Base-by-base conservation (phyloP, 2,329 filamentous ascomycete genomes). In the Fusarium praegraminearum region DNA sequence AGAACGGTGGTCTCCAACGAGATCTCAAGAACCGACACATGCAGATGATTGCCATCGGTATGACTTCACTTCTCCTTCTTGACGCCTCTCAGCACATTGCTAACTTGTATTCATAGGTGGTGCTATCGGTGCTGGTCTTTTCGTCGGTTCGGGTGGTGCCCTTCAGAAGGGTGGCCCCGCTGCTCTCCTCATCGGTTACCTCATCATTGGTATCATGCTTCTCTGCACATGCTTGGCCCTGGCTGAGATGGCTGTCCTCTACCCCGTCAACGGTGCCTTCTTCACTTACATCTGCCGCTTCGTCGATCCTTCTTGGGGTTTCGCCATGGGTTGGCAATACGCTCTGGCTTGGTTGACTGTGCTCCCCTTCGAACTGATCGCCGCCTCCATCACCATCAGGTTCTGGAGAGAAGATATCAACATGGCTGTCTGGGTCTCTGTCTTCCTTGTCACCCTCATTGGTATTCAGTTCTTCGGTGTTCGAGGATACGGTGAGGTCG, bases 261-360 rank as follows among this genome's bases (percentile, higher is more conserved):
- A 95, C 75, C 95, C 95, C 5, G 91, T 98, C 35, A 92, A 94
- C 36, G 95, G 95, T 64, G 97, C 94, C 9, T 98, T 98, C 78
- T 93, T 93, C 5, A 91, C 93, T 16, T 98, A 95, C 80, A 96
- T 94, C 30, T 97, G 93, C 36, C 89, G 95, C 30, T 98, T 98
- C 75, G 81, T 98, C 24, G 94, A 98, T 77, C 95, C 94, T 2
- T 93, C 94, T 1, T 97, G 93, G 93, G 94, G 94, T 0, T 97
- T 97, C 77, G 93, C 93, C 49, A 97, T 97, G 92, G 94, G 93
- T 22, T 97, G 93, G 93, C 97, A 97, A 85, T 97, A 97, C 78
- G 93, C 92, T 8, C 79, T 97, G 65, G 91, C 96, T 80, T 97
- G 94, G 94, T 86, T 97, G 4, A 86, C 93, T 28, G 89, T 94